A percentile compares a stretch with the other conserved stretches of the same genome.
Conservation (phyloP, 352 stramenopile genomes). For the Pythium biforme region DNA sequence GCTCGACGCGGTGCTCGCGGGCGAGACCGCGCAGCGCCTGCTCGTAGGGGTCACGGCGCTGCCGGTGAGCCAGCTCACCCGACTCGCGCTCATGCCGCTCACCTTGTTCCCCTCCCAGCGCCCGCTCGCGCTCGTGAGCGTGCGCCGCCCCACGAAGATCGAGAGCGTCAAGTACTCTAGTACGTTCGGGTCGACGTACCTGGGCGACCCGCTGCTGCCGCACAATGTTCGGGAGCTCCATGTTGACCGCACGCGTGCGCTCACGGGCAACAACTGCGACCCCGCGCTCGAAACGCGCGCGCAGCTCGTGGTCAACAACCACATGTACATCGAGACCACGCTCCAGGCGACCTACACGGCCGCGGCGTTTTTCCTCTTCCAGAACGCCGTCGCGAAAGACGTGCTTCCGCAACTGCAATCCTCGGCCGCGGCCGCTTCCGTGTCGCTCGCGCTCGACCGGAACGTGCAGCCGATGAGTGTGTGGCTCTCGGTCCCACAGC, state of each 20-base stretch:
- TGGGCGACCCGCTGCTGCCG: neutral
- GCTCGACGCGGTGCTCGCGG: neutral
- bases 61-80: neutral
- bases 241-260: too few relatives aligned
- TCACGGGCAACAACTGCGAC: neutral
- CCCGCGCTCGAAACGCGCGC: neutral
- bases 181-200: too few relatives aligned
- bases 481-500: neutral
- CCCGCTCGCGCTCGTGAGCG: neutral
- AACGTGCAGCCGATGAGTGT: neutral
- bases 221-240: neutral
- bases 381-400: slow-evolving; percentile 24
- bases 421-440: too few relatives aligned
- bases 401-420: too few relatives aligned
- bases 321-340: slow-evolving; percentile 41
- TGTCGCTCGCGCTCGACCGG: neutral
- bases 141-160: too few relatives aligned
- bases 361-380: slow-evolving; percentile 37
- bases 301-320: slow-evolving; percentile 30
- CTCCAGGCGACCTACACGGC: slow-evolving; percentile 38
- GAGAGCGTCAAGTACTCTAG: too few relatives aligned
- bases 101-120: too few relatives aligned
- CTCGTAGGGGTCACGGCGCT: neutral
- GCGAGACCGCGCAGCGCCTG: neutral
- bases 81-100: neutral